Base-by-base conservation (phyloP, 805 yeast species). In the Sugiyamaella chiloensis region DNA sequence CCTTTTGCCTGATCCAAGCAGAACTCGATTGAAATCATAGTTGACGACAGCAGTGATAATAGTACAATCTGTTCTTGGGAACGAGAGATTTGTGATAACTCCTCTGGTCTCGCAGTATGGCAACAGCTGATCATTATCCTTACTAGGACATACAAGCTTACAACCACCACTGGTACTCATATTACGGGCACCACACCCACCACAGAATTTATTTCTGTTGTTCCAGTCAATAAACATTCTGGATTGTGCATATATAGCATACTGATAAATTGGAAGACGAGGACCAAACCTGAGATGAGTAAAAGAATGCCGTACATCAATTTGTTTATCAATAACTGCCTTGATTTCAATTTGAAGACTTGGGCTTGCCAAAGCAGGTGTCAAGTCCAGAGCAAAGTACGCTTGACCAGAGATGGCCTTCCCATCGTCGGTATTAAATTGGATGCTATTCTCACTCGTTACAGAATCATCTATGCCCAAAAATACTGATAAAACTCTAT, bases 41-140 rank as follows among this genome's bases (percentile, higher is more conserved):
- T 84, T 83, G 19, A 87, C 74, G 11, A 88, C 78, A 1, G 93
- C 95, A 8, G 87, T 81, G 52, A 91, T 91, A 29, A 87, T 79
- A 2, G 87, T 91, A 5, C 93, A 84, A 64, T 91, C 99, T 0
- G 96, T 86, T 47, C 99, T 73, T 12, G 99, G 99, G 71, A 87
- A 91, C 17, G 88, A 79, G 17, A 87, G 81, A 61, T 91, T 90
- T 37, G 87, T 80, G 19, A 87, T 84, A 6, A 49, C 57, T 12
- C 67, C 65, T 9, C 69, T 57, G 1, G 75, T 66, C 8, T 68
- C 67, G 48, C 75, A 71, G 27, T 44, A 35, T 3, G 49, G 52
- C 27, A 48, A 41, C 23, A 44, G 54, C 14, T 31, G 51, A 17
- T 64, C 67, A 9, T 34, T 41, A 31, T 61, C 63, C 8, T 53